These are phyloP conservation scores for Plantago elongata DNA, from an alignment of 257 asterid genomes.

Conservation along the genomic window DNA sequence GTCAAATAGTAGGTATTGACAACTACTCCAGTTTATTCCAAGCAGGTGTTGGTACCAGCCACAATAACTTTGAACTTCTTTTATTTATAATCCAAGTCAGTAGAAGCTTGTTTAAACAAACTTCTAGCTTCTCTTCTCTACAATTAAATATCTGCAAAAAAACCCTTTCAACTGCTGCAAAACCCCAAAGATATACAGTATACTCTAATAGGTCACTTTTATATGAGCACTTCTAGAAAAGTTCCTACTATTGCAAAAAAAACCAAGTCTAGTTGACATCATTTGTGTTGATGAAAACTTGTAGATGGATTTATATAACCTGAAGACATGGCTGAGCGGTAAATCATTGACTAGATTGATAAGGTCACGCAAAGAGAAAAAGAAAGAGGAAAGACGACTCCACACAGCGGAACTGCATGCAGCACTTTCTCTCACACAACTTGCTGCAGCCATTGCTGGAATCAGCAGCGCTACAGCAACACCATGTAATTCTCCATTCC, in stretches of 20 bases:
- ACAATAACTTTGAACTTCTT: too few species aligned
- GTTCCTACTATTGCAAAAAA: too few species aligned
- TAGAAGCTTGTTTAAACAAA: neutral
- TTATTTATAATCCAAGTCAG: too few species aligned
- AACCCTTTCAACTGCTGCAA: too few species aligned
- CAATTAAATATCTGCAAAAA: neutral
- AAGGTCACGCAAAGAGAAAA: slow-evolving; percentile 36
- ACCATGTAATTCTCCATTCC: slow-evolving; percentile 21
- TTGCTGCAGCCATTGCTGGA: slow-evolving; percentile 71
- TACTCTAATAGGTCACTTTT: too few species aligned
- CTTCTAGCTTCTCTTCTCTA: neutral
- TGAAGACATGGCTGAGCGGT: slow-evolving; percentile 41
- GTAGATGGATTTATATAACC: slow-evolving; percentile 33
- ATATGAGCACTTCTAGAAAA: too few species aligned
- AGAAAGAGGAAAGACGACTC: slow-evolving; percentile 47
- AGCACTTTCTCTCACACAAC: slow-evolving; percentile 61
- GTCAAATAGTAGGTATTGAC: neutral
- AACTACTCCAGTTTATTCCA: neutral
- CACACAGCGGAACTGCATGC: slow-evolving; percentile 55
- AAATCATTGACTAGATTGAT: slow-evolving; percentile 33
- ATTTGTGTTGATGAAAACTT: neutral
- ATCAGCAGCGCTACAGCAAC: slow-evolving; percentile 28
- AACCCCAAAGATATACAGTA: too few species aligned
- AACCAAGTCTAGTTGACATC: too few species aligned
- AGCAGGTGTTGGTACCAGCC: too few species aligned